A percentile compares a stretch with the other conserved stretches of the same genome.
Conservation (phyloP, 2,329 filamentous ascomycete genomes). For the Lecanicillium sp. region DNA sequence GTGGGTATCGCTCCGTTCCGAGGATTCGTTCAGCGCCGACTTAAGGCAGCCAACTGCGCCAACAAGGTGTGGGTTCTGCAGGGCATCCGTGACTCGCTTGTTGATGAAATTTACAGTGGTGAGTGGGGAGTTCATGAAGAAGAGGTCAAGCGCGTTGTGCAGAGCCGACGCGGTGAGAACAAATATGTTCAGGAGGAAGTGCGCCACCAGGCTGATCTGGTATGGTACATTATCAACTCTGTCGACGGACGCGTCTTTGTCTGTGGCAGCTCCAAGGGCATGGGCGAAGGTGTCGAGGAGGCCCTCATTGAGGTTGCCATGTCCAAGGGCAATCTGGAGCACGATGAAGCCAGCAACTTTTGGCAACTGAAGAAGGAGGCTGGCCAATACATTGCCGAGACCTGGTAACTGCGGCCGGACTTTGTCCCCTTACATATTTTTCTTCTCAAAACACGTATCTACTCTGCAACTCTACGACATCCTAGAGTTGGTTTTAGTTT, state of each 20-base stretch:
- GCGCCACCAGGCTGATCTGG: conserved; percentile 80
- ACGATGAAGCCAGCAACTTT: conserved; percentile 75
- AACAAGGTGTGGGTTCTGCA: conserved; percentile 98
- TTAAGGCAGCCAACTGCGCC: conserved; percentile 90
- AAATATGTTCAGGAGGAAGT: conserved; percentile 97
- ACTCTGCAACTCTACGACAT: too few relatives aligned
- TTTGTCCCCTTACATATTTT: too few relatives aligned
- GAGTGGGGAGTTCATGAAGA: conserved; percentile 93
- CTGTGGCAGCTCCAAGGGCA: conserved; percentile 82
- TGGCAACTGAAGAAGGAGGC: conserved; percentile 88
- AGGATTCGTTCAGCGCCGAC: conserved; percentile 87
- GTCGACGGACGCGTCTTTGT: conserved; percentile 96
- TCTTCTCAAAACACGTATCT: too few relatives aligned
- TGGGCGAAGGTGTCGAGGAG: conserved; percentile 92
- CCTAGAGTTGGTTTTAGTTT: too few relatives aligned
- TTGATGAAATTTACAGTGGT: conserved; percentile 93
- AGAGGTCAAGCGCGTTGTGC: conserved; percentile 73
- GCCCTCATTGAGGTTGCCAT: conserved; percentile 86
- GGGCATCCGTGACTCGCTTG: conserved; percentile 83
- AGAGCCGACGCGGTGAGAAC: conserved; percentile 67
- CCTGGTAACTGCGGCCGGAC: conserved; percentile 37
- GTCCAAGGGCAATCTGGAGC: conserved; percentile 79
- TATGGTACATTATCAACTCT: conserved; percentile 95
- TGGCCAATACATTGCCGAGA: conserved; percentile 90
- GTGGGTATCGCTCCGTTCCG: conserved; percentile 97